Base-by-base conservation (phyloP, 129 eudicot genomes). In the Chrysanthemum seticuspe region DNA sequence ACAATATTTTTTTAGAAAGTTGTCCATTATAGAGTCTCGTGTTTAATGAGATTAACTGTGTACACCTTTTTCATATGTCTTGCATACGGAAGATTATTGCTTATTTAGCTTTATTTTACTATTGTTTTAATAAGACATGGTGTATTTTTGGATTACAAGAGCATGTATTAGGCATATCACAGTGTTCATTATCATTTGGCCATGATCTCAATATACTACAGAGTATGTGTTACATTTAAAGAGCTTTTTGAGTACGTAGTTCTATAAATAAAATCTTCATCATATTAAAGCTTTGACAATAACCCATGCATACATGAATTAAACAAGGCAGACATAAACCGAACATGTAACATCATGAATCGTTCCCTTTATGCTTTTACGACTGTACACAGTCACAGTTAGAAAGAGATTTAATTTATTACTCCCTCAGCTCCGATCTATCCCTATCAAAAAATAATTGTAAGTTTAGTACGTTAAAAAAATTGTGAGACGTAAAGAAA, bases 301-400 rank as follows among this genome's bases (percentile, higher is more conserved):
- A 71, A 61, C 67, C 76, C 82, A 82, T 61, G 77, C 86, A 73
- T 58, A 31, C 50, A 62, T 68, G 65, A 68, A 21, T 11, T 58
- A 67, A 68, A 53, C 48, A 73, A 21, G 68, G 74, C 72, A 73
- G 82, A 73, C 76, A 77, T 31, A 59, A 54, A 52, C 74, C 77
- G 73, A 75, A 56, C 64, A 75, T 40, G 8, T 68, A 70, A 71
- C 76, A 75, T 74, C 77, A 62, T 71, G 73, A 74, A 65, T 21
- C 45, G 45, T 70, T 62, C 60, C 47, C 76, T 73, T 78, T 75
- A 73, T 47, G 59, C 74, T 77, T 83, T 83, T 74, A 83, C 84
- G 75, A 80, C 80, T 80, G 80, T 80, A 48, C 69, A 74, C 78
- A 65, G 57, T 72, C 51, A 65, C 65, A 63, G 68, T 63, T 34